Evolutionary conservation across 2,329 filamentous ascomycete genomes (phyloP).

Genomic region (Cercospora zeae-maydis): DNA sequence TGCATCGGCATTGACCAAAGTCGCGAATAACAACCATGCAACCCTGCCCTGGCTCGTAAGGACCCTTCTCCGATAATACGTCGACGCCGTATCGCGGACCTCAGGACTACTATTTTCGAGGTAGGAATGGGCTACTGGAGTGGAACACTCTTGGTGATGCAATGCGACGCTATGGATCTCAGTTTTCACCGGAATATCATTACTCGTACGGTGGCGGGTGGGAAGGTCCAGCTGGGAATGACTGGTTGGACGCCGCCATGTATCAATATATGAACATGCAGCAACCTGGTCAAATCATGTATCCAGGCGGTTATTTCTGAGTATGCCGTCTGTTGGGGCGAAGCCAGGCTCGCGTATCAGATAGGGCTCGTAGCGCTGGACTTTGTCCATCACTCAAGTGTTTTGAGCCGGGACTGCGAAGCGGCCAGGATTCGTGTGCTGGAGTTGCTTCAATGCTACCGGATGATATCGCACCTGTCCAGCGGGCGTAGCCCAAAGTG

Average conservation of each 20-base stretch:
- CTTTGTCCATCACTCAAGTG: too few species aligned
- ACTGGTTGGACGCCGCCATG: background rate
- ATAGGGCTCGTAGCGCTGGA: background rate
- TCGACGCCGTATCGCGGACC: background rate
- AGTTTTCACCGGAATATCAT: background rate
- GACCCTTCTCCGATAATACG: background rate
- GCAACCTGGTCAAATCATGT: background rate
- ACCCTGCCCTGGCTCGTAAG: background rate
- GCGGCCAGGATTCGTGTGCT: slow-evolving; percentile 54
- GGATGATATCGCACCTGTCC: slow-evolving; percentile 47
- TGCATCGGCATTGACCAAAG: background rate
- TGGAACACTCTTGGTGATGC: background rate
- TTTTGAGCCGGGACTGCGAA: slow-evolving; percentile 48
- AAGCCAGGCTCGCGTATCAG: background rate
- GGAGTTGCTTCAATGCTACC: slow-evolving; percentile 44
- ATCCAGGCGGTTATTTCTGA: background rate
- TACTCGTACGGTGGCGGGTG: background rate
- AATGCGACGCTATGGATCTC: background rate
- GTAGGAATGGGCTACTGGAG: background rate
- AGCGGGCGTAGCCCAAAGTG: slow-evolving; percentile 46
- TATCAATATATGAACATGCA: background rate
- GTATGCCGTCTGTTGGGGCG: background rate
- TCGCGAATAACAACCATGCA: background rate
- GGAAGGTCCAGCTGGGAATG: background rate
- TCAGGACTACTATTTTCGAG: background rate